A percentile compares a stretch with the other conserved stretches of the same genome.
Conservation (phyloP, 257 asterid species). For the Coffea canephora region DNA sequence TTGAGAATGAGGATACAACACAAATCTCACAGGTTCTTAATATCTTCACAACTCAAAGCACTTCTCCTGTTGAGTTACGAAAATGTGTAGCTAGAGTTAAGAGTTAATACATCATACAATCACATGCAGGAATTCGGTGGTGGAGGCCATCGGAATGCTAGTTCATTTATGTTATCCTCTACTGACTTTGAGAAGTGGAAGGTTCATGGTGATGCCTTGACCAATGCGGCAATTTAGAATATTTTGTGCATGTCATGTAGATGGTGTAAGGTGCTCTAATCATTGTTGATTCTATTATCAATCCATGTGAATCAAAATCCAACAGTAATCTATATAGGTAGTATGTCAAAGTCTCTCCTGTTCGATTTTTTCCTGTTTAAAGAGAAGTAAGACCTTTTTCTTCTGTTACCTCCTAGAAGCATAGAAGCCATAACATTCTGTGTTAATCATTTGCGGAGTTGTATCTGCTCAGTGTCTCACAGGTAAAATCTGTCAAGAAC, state of each 20-base stretch:
- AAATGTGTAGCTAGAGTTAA: slow-evolving; percentile 10
- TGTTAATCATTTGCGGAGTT: background rate
- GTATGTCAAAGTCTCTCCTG: background rate
- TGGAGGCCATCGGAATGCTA: slow-evolving; percentile 83
- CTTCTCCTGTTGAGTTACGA: background rate
- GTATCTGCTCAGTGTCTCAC: background rate
- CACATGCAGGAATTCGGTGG: slow-evolving; percentile 65
- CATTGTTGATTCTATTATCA: background rate
- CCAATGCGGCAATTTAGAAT: background rate
- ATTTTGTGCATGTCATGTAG: background rate
- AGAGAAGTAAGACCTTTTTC: background rate
- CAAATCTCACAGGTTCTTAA: slow-evolving; percentile 63
- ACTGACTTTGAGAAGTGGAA: slow-evolving; percentile 65
- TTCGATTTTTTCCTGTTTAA: background rate
- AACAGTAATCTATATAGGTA: background rate
- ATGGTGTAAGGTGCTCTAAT: background rate
- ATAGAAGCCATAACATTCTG: background rate
- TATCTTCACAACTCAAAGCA: slow-evolving; percentile 2
- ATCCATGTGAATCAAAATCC: background rate
- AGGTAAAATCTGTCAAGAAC: too few relatives aligned
- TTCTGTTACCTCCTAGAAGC: background rate
- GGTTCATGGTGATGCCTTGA: slow-evolving; percentile 17
- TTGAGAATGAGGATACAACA: slow-evolving; percentile 69
- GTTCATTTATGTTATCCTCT: slow-evolving; percentile 63
- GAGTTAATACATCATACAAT: slow-evolving; percentile 17